Evolutionary conservation across 345 rosid species (phyloP), one percentile per base, ranked within the genome.

Genomic region (Theobroma cacao): DNA sequence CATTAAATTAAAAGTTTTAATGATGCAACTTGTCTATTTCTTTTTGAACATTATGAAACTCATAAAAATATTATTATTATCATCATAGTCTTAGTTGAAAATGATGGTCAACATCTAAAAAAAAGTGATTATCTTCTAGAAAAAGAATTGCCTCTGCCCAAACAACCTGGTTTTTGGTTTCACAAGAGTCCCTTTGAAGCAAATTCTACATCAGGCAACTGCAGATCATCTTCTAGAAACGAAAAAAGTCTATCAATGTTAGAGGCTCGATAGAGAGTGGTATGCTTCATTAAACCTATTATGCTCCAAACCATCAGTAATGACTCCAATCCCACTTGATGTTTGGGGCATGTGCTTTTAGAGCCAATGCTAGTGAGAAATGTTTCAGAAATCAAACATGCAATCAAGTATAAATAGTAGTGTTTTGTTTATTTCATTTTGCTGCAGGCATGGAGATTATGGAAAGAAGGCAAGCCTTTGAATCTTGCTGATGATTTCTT

Each of bases 401-500:
- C 63, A 47, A 30, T 18, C 13, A 45, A 77, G 66, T 5, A 48
- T 48, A 48, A 18, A 18, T 14, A 55, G 0, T 5, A 20, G 10
- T 31, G 10, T 31, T 33, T 24, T 62, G 67, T 62, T 33, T 64
- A 5, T 36, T 68, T 34, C 2, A 1, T 60, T 81, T 10, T 84
- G 84, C 5, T 63, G 60, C 30, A 77, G 81, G 70, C 86, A 74
- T 79, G 92, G 92, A 86, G 65, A 64, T 78, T 79, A 3, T 89
- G 83, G 81, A 74, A 24, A 43, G 89, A 76, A 74, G 84, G 65
- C 8, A 79, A 43, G n/a, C 74, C 83, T n/a, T 30, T 84, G 76
- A 84, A 85, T 72, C 17, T 89, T 15, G 26, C 85, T 3, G 91
- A 84, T 64, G 41, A 48, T 40, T 53, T 81, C 12, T 67, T 81